Evolutionary conservation across 441 rosid species (phyloP).

Genomic region (Melastoma candidum): DNA sequence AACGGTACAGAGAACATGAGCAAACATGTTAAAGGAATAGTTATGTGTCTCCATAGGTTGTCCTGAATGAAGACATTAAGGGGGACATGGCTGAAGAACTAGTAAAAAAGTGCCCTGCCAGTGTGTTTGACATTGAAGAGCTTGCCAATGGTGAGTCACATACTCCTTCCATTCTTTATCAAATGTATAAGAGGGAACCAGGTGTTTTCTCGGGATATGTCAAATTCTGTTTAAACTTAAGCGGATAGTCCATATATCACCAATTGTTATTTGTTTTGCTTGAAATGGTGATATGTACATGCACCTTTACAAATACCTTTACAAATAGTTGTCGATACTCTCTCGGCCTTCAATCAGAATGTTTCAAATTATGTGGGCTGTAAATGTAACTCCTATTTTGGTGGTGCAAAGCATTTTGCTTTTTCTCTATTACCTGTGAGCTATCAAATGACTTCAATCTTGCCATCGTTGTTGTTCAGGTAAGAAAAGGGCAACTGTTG

Average conservation of each 20-base stretch:
- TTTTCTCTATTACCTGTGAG: neutral
- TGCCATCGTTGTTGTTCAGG: constrained; percentile 34
- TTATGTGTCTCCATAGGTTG: constrained; percentile 35
- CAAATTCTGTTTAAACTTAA: too few species aligned
- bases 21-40: neutral
- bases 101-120: constrained; percentile 48
- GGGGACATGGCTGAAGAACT: constrained; percentile 58
- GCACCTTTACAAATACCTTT: too few species aligned
- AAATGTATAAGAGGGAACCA: too few species aligned
- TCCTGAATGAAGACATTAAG: constrained; percentile 50
- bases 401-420: neutral
- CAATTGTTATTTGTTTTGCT: too few species aligned
- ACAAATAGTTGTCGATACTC: too few species aligned
- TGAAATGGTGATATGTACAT: constrained; percentile 7
- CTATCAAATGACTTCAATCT: neutral
- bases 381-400: too few species aligned
- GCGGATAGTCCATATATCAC: too few species aligned
- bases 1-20: too few species aligned
- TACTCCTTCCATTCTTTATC: neutral
- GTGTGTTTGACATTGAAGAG: constrained; percentile 93
- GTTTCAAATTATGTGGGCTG: too few species aligned
- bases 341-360: too few species aligned
- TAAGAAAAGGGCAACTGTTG: constrained; percentile 69
- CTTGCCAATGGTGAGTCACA: constrained; percentile 55
- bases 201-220: too few species aligned